A percentile compares a stretch with the other conserved stretches of the same genome.
Evolutionary conservation across 345 rosid genomes (phyloP).

Genomic region (Boechera divaricarpa): DNA sequence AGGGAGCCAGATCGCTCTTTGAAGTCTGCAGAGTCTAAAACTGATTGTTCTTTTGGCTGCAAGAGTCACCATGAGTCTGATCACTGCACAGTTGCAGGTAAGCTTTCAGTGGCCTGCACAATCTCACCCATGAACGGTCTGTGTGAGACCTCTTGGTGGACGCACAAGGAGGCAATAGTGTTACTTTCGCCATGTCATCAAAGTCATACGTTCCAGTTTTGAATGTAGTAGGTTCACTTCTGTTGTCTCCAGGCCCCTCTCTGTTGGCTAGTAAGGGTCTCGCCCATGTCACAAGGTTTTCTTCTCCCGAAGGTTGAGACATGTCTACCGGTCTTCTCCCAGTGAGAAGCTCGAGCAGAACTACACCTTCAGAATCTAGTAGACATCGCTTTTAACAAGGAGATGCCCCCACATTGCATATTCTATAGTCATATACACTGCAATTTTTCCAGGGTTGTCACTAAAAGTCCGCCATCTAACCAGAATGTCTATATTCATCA

Average conservation of each 20-base stretch:
- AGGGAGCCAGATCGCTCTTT: conserved; percentile 79
- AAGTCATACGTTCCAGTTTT: conserved; percentile 78
- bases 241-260: conserved; percentile 87
- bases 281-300: conserved; percentile 97
- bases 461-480: conserved; percentile 7
- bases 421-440: conserved; percentile 98
- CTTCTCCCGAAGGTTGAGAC: conserved; percentile 98
- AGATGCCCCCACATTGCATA: conserved; percentile 99
- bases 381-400: conserved; percentile 97
- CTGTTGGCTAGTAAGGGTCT: conserved; percentile 81
- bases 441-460: conserved; percentile 23
- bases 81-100: conserved; percentile 84
- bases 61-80: conserved; percentile 75
- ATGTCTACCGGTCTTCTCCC: conserved; percentile 99
- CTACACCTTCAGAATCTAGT: conserved; percentile 98
- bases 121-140: conserved; percentile 99
- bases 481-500: conserved; percentile 20
- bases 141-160: conserved; percentile 90
- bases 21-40: conserved; percentile 67
- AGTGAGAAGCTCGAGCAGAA: conserved; percentile 95
- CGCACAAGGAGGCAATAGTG: conserved; percentile 99
- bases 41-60: conserved; percentile 88
- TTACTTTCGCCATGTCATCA: conserved; percentile 95
- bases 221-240: conserved; percentile 82
- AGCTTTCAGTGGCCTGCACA: conserved; percentile 98